Evolutionary conservation across 805 yeast genomes (phyloP).

Genomic region (Maudiozyma serrabonitensis): DNA sequence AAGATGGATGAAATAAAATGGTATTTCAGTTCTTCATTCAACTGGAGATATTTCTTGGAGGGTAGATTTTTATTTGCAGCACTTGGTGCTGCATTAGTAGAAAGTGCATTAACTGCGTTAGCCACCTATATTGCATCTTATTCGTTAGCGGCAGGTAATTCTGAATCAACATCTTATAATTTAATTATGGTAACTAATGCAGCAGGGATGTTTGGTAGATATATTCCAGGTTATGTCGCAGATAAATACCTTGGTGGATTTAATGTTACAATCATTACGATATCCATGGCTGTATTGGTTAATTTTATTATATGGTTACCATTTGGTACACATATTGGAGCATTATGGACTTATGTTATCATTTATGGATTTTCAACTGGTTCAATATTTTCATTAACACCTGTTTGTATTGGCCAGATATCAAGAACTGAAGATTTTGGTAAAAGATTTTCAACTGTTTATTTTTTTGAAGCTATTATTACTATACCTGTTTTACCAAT

Average conservation of each 20-base stretch:
- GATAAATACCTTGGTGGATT: slow-evolving; percentile 41
- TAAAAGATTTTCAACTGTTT: slow-evolving; percentile 46
- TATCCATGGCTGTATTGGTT: slow-evolving; percentile 28
- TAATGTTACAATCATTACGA: slow-evolving; percentile 38
- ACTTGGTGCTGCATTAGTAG: slow-evolving; percentile 37
- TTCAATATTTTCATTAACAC: slow-evolving; percentile 46
- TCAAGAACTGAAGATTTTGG: slow-evolving; percentile 48
- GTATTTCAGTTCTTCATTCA: slow-evolving; percentile 24
- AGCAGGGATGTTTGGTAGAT: slow-evolving; percentile 38
- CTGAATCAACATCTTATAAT: slow-evolving; percentile 35
- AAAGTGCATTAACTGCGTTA: slow-evolving; percentile 37
- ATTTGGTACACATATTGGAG: slow-evolving; percentile 30
- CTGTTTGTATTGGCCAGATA: slow-evolving; percentile 51
- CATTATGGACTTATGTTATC: slow-evolving; percentile 35
- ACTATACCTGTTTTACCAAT: slow-evolving; percentile 41
- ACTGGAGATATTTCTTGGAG: slow-evolving; percentile 34
- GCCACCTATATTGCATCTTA: slow-evolving; percentile 46
- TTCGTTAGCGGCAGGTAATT: slow-evolving; percentile 39
- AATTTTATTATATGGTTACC: slow-evolving; percentile 36
- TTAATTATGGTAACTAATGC: slow-evolving; percentile 40
- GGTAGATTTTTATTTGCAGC: slow-evolving; percentile 35
- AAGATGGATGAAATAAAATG: slow-evolving; percentile 23
- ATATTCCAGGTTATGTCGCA: slow-evolving; percentile 36
- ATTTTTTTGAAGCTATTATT: slow-evolving; percentile 46
- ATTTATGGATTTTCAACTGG: slow-evolving; percentile 50